phyloP scores from a whole-genome alignment of 208 protist genomes.

The Angomonas ambiguus region DNA sequence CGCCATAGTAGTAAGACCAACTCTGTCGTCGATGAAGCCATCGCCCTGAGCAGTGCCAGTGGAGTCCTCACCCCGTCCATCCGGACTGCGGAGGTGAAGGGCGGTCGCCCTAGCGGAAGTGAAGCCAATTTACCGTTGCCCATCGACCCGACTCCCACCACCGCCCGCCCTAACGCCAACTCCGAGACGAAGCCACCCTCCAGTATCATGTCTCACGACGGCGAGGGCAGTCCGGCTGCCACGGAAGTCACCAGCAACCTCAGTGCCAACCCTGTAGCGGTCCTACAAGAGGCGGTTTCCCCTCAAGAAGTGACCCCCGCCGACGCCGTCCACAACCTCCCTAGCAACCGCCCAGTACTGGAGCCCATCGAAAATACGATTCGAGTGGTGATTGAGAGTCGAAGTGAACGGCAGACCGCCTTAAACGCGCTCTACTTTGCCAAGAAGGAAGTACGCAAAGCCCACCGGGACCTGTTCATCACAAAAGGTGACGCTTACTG shows the following conservation, averaged over 20 bases:
- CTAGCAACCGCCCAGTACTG: neutral
- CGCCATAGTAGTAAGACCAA: too few species aligned
- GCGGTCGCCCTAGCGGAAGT: neutral
- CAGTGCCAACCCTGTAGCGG: neutral
- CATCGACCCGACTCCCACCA: neutral
- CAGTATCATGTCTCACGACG: neutral
- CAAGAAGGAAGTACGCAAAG: slow-evolving; percentile 43
- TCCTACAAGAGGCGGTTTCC: neutral
- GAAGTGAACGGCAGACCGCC: slow-evolving; percentile 50
- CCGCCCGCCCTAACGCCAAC: neutral
- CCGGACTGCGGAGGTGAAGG: neutral
- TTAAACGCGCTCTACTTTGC: slow-evolving; percentile 45
- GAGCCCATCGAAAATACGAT: neutral
- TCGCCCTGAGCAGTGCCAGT: too few species aligned
- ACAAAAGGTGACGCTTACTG: slow-evolving; percentile 62
- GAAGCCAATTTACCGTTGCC: neutral
- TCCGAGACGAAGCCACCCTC: neutral
- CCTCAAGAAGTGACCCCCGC: neutral
- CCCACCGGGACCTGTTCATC: slow-evolving; percentile 54
- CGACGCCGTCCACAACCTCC: neutral
- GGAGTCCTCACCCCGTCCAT: too few species aligned
- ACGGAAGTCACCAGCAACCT: slow-evolving; percentile 1
- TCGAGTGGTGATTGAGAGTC: slow-evolving; percentile 40
- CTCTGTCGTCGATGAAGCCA: too few species aligned
- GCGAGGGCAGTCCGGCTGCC: neutral